phyloP scores from a whole-genome alignment of 2,329 filamentous ascomycete genomes.

The Torrubiellomyces zombiae region DNA sequence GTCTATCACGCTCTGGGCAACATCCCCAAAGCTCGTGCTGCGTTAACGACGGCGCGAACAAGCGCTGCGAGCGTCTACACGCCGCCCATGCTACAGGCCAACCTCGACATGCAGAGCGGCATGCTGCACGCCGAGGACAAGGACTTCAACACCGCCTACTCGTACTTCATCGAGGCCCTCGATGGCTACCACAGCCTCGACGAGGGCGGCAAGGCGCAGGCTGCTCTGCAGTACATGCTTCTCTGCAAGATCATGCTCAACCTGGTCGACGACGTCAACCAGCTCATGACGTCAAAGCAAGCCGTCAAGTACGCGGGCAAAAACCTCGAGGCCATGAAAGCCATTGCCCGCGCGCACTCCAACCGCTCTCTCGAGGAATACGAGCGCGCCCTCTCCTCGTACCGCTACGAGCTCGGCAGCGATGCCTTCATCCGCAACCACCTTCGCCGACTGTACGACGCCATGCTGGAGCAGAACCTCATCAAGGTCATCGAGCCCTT shows the following conservation, averaged over 20 bases:
- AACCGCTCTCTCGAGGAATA: conserved; percentile 96
- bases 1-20: conserved; percentile 97
- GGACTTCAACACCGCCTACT: conserved; percentile 97
- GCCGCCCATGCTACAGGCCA: conserved; percentile 83
- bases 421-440: conserved; percentile 96
- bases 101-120: conserved; percentile 96
- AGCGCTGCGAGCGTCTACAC: conserved; percentile 96
- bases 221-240: conserved; percentile 96
- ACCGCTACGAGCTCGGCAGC: conserved; percentile 83
- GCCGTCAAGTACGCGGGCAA: conserved; percentile 91
- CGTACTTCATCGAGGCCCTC: conserved; percentile 97
- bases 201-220: conserved; percentile 77
- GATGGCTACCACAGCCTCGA: conserved; percentile 94
- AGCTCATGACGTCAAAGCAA: conserved; percentile 88
- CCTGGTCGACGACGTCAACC: conserved; percentile 86
- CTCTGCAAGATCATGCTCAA: conserved; percentile 99
- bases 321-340: conserved; percentile 97
- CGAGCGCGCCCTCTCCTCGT: conserved; percentile 77
- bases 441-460: conserved; percentile 86
- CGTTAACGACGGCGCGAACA: conserved; percentile 83
- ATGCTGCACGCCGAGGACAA: conserved; percentile 98
- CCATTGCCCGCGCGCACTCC: conserved; percentile 84
- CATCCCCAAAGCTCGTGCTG: conserved; percentile 86
- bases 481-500: conserved; percentile 99
- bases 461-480: conserved; percentile 97